Evolutionary conservation across 2,329 filamentous ascomycete genomes (phyloP).

Genomic region (Scopulariopsis brevicaulis): DNA sequence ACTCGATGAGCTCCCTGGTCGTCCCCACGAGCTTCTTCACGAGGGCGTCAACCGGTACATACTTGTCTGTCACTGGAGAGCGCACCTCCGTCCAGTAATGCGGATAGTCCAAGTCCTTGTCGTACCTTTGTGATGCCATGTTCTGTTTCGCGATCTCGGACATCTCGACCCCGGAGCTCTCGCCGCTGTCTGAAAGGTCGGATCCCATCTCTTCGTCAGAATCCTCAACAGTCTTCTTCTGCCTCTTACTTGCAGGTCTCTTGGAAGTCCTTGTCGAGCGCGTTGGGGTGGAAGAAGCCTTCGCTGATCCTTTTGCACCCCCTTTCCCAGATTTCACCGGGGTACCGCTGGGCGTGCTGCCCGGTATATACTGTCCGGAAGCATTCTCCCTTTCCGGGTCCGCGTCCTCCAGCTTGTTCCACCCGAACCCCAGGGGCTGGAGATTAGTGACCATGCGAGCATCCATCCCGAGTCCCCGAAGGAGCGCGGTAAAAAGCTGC

Average conservation of each 20-base stretch:
- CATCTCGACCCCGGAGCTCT: slow-evolving; percentile 41
- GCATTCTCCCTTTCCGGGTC: slow-evolving; percentile 31
- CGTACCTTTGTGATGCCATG: slow-evolving; percentile 40
- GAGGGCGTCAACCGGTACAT: slow-evolving; percentile 67
- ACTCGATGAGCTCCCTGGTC: slow-evolving; percentile 59
- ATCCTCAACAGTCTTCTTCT: neutral
- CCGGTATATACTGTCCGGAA: neutral
- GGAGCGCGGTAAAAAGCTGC: slow-evolving; percentile 78
- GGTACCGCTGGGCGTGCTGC: neutral
- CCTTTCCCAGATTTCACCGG: slow-evolving; percentile 10
- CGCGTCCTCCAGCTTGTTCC: slow-evolving; percentile 77
- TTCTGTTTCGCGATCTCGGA: slow-evolving; percentile 16
- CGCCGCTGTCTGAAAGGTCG: slow-evolving; percentile 41
- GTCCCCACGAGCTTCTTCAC: slow-evolving; percentile 59
- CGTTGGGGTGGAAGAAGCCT: neutral
- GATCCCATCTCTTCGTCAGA: slow-evolving; percentile 3
- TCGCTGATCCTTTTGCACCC: neutral
- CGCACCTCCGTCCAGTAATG: slow-evolving; percentile 90
- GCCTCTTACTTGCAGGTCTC: neutral
- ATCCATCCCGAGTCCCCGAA: slow-evolving; percentile 73
- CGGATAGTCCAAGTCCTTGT: slow-evolving; percentile 70
- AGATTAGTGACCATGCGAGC: slow-evolving; percentile 74
- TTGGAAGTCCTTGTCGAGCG: neutral
- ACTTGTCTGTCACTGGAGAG: slow-evolving; percentile 69
- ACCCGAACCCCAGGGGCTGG: slow-evolving; percentile 82